A percentile compares a stretch with the other conserved stretches of the same genome.
Evolutionary conservation across 2,329 filamentous ascomycete genomes (phyloP).

Genomic region (Calonectria pseudoreteaudii): DNA sequence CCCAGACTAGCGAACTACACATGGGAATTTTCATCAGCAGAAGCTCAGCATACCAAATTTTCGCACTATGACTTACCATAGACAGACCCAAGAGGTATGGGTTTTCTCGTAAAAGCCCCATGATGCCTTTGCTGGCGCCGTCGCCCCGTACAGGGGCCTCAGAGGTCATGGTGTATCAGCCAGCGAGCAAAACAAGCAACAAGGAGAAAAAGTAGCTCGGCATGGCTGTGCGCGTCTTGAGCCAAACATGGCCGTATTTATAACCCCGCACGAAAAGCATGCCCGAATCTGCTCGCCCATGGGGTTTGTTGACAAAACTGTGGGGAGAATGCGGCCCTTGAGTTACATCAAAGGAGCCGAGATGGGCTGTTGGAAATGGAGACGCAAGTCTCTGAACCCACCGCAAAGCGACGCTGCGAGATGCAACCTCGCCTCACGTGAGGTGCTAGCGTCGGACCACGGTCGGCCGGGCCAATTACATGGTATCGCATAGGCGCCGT

Average conservation of each 20-base stretch:
- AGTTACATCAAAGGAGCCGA: neutral
- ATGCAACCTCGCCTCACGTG: neutral
- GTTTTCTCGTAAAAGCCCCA: constrained; percentile 49
- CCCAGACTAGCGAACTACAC: constrained; percentile 49
- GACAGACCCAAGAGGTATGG: constrained; percentile 59
- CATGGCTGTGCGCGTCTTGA: too few species aligned
- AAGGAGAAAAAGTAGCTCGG: neutral
- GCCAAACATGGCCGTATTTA: neutral
- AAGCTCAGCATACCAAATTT: too few species aligned
- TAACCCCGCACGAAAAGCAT: neutral
- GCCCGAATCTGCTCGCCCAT: neutral
- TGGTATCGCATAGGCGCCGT: neutral
- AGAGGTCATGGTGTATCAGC: constrained; percentile 8
- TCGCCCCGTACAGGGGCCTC: neutral
- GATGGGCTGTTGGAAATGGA: neutral
- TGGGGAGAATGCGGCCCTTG: neutral
- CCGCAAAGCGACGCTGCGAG: neutral
- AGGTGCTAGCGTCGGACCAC: neutral
- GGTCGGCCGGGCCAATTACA: neutral
- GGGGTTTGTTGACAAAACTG: neutral
- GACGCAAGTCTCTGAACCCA: neutral
- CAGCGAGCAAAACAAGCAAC: too few species aligned
- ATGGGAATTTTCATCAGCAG: neutral
- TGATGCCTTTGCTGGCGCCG: constrained; percentile 38
- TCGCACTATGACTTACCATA: constrained; percentile 45